Evolutionary conservation across 208 protist genomes (phyloP), one percentile per base, ranked within the genome.

Genomic region (Vickermania ingenoplastis): DNA sequence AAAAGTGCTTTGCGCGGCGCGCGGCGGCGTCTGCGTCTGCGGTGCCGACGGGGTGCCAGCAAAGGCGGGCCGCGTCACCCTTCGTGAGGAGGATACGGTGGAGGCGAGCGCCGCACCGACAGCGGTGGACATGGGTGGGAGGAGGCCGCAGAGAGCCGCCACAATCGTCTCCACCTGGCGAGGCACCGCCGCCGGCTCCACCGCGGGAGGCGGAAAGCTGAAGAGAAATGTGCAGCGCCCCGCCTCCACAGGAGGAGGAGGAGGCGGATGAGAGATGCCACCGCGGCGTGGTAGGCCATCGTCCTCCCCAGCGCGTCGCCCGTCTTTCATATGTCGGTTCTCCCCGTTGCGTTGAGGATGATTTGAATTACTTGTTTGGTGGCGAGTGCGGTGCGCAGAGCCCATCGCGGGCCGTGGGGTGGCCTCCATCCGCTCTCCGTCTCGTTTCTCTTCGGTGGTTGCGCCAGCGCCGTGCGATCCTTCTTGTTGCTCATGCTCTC

Each of bases 81-180:
- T 1, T 21, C 3, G 55, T 36, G 14, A 4, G 13, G 30, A 17
- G 53, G 61, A 28, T 30, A 27, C 41, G 36, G 30, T 26, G 1
- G 54, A 53, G 22, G 52, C 1, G 23, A 41, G 22, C 23, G 58
- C 21, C 3, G 57, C 22, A 7, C 53, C 36, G 1, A 54, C 29
- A 27, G 59, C 13, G 5, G 51, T 4, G 29, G 59, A 54, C 7
- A 64, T 48, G 31, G 77, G 86, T 21, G 73, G 58, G 54, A 85
- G 61, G 45, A 93, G 59, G 30, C 70, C 77, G 57, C 78, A 71
- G n/a, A 93, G 72, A 22, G 80, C 82, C 2, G 75, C 79, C 13
- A 93, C 73, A 53, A 93, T 61, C 49, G 77, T 75, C 69, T 93
- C 86, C 5, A 83, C 70, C 22, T 69, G 71, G 60, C 90, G 80